Evolutionary conservation across 2,329 filamentous ascomycete genomes (phyloP), one percentile per base, ranked within the genome.

Genomic region (Pyrenophora tritici-repentis): DNA sequence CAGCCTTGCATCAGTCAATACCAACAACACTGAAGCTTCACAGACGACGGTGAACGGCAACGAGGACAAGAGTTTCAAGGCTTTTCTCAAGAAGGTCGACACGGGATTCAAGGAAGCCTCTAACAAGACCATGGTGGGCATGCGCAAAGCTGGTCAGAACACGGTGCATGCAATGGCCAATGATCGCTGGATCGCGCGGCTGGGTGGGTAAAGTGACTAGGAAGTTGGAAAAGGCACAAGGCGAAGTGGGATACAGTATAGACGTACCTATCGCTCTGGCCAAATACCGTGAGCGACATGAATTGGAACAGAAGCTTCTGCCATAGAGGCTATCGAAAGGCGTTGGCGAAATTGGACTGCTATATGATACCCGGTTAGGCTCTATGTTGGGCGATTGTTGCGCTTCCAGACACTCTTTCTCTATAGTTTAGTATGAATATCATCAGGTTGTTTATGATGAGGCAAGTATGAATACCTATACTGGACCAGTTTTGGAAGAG

Each of bases 111-210:
- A 72, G 34, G 66, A 69, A 34, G 64, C 67, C 17, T 59, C 64
- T 7, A 62, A 54, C 38, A 73, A 68, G 32, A 73, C 76, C 14
- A 76, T 75, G 45, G 76, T 77, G 26, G 76, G 76, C 0, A 74
- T 79, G 66, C 79, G 78, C 65, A 80, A 77, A 58, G 75, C 72
- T 1, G 70, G 75, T 1, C 74, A 79, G 1, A 75, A 65, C 31
- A 73, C 70, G 8, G 67, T 68, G 35, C 65, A 62, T 47, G 76
- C 75, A 1, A 72, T 81, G 31, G 76, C 79, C 4, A 82, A 83
- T 58, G 81, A 83, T 60, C 70, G 78, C 16, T 83, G 80, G 79
- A 81, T 83, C 58, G 80, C 80, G 31, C 79, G 76, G 61, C 60
- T 83, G 56, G 56, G 78, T 83, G 0, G 80, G 81, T 4, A 81